Percentiles rank a stretch among this genome's conserved stretches.
These are phyloP conservation scores for Chrysanthemum lavandulifolium DNA, from an alignment of 129 eudicot genomes.

Conservation along the genomic window DNA sequence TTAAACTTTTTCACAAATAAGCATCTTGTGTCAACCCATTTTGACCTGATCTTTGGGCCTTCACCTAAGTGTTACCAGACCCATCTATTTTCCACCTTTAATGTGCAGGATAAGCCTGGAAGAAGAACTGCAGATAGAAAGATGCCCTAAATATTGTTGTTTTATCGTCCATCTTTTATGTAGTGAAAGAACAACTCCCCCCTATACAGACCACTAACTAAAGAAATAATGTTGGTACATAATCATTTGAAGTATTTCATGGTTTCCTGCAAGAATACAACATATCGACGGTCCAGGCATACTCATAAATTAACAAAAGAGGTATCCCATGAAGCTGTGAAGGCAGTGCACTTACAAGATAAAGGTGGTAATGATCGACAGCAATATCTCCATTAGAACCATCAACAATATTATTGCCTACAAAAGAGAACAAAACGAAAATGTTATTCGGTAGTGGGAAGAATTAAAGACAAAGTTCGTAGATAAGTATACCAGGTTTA, in stretches of 20 bases:
- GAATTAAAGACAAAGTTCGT: not conserved
- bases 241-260: not conserved
- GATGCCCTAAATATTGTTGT: not conserved
- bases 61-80: too few relatives aligned
- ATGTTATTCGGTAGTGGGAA: not conserved
- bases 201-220: not conserved
- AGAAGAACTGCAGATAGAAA: too few relatives aligned
- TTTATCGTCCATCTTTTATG: not conserved
- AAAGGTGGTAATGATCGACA: conserved; percentile 67
- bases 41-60: too few relatives aligned
- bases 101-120: too few relatives aligned
- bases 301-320: too few relatives aligned
- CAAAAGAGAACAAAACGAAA: not conserved
- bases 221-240: conserved; percentile 8
- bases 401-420: conserved; percentile 57
- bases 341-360: conserved; percentile 41
- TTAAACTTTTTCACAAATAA: too few relatives aligned
- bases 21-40: too few relatives aligned
- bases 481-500: conserved; percentile 41
- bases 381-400: conserved; percentile 77
- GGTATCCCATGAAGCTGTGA: too few relatives aligned
- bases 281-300: not conserved
- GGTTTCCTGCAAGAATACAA: conserved; percentile 8
- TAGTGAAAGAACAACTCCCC: not conserved
- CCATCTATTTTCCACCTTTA: too few relatives aligned